Base-by-base conservation (phyloP, 1,284 basidiomycete genomes). In the Irpex sp. region DNA sequence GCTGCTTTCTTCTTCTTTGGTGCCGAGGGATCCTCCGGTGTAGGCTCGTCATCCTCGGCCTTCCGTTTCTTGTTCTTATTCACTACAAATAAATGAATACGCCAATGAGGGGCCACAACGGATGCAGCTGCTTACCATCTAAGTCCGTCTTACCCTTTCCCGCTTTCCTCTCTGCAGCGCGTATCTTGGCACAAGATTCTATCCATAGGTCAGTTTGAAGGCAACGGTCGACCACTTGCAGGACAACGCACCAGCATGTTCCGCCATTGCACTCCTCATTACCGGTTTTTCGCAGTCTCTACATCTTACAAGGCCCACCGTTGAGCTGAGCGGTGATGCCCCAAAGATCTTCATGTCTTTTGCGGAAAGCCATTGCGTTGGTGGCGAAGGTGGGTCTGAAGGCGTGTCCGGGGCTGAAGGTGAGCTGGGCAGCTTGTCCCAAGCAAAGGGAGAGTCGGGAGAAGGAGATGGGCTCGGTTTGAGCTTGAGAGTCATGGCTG, bases 261-360 rank as follows among this genome's bases (percentile, higher is more conserved):
- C 91, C 2, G 77, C 77, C 55, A 90, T 80, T n/a, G 86, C 88
- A 71, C 87, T 93, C 62, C 87, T 84, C 40, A 95, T 79, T 7
- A 94, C 78, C 0, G 89, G 87, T 73, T 93, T 94, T 51, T 78
- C 80, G 73, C 94, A 97, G 34, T 93, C 87, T 58, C 78, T 84
- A 76, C 94, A 97, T 64, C 83, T 86, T 57, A 92, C 85, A 19
- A 95, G 75, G 21, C 90, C 92, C 55, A 91, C 83, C 61, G 91
- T 80, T 21, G 82, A 80, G 48, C 69, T 81, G 58, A 94, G 81
- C 13, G 93, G 92, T 64, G 87, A 81, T 3, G 87, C 82, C 40
- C 93, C 93, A 75, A 91, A 96, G 65, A 92, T 82, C 79, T 90
- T 91, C 93, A 95, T 95, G 72, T 94, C 92, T 65, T 84, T 85